Percentiles rank a stretch among this genome's conserved stretches.
These are phyloP conservation scores for Chernovozyma aurita DNA, from an alignment of 1,139 yeast species.

Conservation along the genomic window DNA sequence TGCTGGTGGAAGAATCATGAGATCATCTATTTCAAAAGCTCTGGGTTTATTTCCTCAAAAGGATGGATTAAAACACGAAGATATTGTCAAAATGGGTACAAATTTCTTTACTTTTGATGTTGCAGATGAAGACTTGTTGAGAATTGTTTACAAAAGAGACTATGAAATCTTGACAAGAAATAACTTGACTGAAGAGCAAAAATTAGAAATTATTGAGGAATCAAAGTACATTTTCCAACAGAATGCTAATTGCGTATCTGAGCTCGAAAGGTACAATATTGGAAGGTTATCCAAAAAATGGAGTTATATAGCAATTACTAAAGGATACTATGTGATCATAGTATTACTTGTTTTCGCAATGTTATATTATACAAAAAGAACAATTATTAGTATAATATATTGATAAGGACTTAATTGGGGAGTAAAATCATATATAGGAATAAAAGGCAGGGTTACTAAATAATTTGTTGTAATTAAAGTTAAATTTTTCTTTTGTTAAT, in stretches of 20 bases:
- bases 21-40: slow-evolving; percentile 61
- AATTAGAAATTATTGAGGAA: slow-evolving; percentile 65
- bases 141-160: slow-evolving; percentile 66
- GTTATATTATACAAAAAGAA: slow-evolving; percentile 24
- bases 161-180: slow-evolving; percentile 75
- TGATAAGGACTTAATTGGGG: not conserved
- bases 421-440: not conserved
- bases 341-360: slow-evolving; percentile 19
- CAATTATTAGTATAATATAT: slow-evolving; percentile 13
- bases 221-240: slow-evolving; percentile 62
- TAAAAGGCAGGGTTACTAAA: not conserved
- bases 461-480: no score
- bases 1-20: slow-evolving; percentile 80
- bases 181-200: slow-evolving; percentile 62
- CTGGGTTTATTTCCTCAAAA: slow-evolving; percentile 73
- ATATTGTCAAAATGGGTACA: slow-evolving; percentile 58
- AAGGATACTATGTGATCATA: slow-evolving; percentile 40
- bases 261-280: slow-evolving; percentile 63
- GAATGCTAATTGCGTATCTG: slow-evolving; percentile 56
- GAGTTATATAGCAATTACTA: slow-evolving; percentile 51
- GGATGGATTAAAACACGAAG: slow-evolving; percentile 58
- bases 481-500: no score
- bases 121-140: slow-evolving; percentile 61
- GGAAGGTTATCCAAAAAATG: slow-evolving; percentile 51
- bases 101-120: slow-evolving; percentile 71